These are phyloP conservation scores for Sporothrix curviconia DNA, from an alignment of 2,329 filamentous ascomycete species.

Conservation along the genomic window DNA sequence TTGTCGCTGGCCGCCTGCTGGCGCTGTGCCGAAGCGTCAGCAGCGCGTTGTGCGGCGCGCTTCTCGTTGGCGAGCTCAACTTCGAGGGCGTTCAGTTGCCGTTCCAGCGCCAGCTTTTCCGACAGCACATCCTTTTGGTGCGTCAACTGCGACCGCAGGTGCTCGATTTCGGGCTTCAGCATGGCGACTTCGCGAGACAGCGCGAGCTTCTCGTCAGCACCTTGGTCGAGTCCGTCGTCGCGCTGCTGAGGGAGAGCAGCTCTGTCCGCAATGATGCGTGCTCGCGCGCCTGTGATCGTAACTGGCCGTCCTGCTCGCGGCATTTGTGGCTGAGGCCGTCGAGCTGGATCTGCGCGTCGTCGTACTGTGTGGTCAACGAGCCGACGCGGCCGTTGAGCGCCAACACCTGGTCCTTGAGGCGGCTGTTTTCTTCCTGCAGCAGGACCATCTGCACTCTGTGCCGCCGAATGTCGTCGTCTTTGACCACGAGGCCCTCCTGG, in stretches of 20 bases:
- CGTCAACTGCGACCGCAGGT: constrained; percentile 47
- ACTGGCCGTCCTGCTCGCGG: constrained; percentile 39
- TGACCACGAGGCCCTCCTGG: constrained; percentile 59
- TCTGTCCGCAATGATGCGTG: constrained; percentile 55
- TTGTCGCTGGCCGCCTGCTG: constrained; percentile 29
- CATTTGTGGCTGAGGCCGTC: constrained; percentile 36
- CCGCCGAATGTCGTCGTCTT: constrained; percentile 68
- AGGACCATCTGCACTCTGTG: constrained; percentile 62
- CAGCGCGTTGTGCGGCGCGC: constrained; percentile 55
- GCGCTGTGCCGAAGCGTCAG: constrained; percentile 21
- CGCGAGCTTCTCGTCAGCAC: constrained; percentile 54
- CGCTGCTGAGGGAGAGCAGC: constrained; percentile 58
- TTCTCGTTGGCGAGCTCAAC: constrained; percentile 79
- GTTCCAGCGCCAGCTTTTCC: constrained; percentile 74
- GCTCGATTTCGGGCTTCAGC: constrained; percentile 50
- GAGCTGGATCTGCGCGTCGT: constrained; percentile 37
- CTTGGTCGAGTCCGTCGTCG: constrained; percentile 64
- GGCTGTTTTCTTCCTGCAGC: constrained; percentile 67
- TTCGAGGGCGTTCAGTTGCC: constrained; percentile 69
- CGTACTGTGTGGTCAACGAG: constrained; percentile 33
- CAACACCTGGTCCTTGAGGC: constrained; percentile 56
- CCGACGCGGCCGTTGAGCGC: constrained; percentile 55
- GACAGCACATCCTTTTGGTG: constrained; percentile 62
- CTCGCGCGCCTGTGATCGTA: constrained; percentile 44
- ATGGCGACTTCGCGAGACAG: constrained; percentile 45